These are phyloP conservation scores for Acorus gramineus DNA, from an alignment of 106 monocot species.

Conservation along the genomic window DNA sequence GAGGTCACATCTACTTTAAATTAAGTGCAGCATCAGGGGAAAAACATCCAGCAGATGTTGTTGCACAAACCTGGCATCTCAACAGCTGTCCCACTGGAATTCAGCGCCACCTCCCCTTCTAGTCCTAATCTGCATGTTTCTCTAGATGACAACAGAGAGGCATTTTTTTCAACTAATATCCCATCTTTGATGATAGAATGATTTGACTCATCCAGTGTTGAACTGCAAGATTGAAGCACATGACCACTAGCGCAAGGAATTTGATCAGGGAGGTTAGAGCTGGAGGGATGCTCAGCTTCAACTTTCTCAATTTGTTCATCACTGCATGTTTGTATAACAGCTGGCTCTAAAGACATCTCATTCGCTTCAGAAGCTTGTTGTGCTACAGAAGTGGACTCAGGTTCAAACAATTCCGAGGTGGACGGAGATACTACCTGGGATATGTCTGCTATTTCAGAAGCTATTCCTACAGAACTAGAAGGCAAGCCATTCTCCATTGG, in stretches of 20 bases:
- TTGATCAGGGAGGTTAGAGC: no score
- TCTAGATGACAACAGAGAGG: conserved; percentile 2
- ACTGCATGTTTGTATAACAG: no score
- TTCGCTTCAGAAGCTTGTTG: no score
- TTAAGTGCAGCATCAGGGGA: neutral
- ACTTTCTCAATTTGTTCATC: no score
- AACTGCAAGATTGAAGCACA: conserved; percentile 7
- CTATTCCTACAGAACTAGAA: conserved; percentile 7
- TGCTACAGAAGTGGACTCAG: conserved; percentile 7
- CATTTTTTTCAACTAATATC: conserved; percentile 15
- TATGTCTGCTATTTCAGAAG: conserved; percentile 5
- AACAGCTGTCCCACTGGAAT: conserved; percentile 16
- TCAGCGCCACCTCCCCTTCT: conserved; percentile 6
- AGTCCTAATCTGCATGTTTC: conserved; percentile 13
- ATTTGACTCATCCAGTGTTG: conserved; percentile 11
- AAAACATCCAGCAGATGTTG: neutral
- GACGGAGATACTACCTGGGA: conserved; percentile 2
- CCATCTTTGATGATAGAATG: conserved; percentile 2
- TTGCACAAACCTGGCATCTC: conserved; percentile 41
- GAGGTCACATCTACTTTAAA: neutral
- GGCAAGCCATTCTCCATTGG: neutral
- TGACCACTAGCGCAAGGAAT: neutral
- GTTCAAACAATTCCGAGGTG: conserved; percentile 11
- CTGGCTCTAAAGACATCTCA: no score
- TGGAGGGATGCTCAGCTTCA: no score